A percentile compares a stretch with the other conserved stretches of the same genome.
Evolutionary conservation across 306 rosid species (phyloP).

Genomic region (Canavalia gladiata): DNA sequence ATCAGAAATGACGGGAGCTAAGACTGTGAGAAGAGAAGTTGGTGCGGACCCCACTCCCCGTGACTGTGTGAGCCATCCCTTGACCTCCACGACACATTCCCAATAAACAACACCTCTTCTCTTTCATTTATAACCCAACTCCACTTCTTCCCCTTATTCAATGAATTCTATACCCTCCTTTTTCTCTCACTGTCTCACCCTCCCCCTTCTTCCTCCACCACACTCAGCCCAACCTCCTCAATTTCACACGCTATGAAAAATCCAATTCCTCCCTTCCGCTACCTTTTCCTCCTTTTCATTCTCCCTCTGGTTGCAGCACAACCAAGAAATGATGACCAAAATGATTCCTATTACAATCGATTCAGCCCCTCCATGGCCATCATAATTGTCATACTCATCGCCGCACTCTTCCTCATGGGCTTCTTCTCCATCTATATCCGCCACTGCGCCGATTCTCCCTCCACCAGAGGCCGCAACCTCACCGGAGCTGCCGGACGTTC

Average conservation of each 20-base stretch:
- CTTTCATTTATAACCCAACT: constrained; percentile 20
- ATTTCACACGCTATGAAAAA: background rate
- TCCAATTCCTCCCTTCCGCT: background rate
- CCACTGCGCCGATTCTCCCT: constrained; percentile 63
- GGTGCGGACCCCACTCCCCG: background rate
- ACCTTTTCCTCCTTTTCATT: constrained; percentile 34
- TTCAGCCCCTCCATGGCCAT: constrained; percentile 85
- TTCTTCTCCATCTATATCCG: constrained; percentile 93
- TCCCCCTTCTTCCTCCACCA: background rate
- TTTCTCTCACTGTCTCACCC: background rate
- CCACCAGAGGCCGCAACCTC: constrained; percentile 44
- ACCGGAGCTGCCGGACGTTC: constrained; percentile 51
- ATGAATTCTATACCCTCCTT: too few relatives aligned
- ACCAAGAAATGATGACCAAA: background rate
- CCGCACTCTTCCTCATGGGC: constrained; percentile 90
- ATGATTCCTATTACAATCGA: constrained; percentile 37
- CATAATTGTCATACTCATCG: constrained; percentile 71
- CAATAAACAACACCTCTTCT: background rate
- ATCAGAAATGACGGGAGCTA: background rate
- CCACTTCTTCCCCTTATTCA: background rate
- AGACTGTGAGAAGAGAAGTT: background rate
- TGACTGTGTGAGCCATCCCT: constrained; percentile 1
- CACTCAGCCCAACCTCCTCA: background rate
- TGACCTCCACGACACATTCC: constrained; percentile 26
- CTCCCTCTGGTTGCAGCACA: constrained; percentile 50